Percentiles rank a stretch among this genome's conserved stretches.
phyloP scores from a whole-genome alignment of 345 rosid genomes.

The Limnanthes douglasii region DNA sequence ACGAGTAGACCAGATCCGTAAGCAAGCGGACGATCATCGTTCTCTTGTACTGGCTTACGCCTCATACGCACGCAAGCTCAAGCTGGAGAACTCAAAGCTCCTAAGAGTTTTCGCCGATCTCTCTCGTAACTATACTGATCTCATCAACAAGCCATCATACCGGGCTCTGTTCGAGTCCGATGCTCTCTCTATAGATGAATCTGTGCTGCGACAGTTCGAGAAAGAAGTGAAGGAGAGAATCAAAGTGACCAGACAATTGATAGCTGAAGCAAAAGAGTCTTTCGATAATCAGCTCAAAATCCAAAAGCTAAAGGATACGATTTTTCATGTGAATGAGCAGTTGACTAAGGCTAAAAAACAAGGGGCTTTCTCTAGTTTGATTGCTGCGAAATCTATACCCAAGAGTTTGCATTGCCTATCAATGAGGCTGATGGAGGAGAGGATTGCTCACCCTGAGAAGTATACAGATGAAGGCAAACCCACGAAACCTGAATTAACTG shows the following conservation, averaged over 20 bases:
- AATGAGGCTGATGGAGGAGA: constrained; percentile 94
- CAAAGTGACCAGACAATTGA: constrained; percentile 74
- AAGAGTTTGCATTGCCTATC: constrained; percentile 90
- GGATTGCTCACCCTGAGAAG: constrained; percentile 75
- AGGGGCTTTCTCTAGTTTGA: constrained; percentile 89
- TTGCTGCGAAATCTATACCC: constrained; percentile 91
- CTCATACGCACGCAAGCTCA: constrained; percentile 86
- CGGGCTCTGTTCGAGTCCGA: constrained; percentile 45
- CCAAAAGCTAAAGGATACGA: constrained; percentile 86
- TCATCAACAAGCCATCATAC: constrained; percentile 54
- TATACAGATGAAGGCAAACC: constrained; percentile 69
- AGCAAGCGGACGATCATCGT: constrained; percentile 96
- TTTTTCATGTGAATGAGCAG: constrained; percentile 81
- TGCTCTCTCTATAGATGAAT: constrained; percentile 49
- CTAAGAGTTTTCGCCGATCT: constrained; percentile 84
- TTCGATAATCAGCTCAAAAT: constrained; percentile 94
- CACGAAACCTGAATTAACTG: constrained; percentile 47
- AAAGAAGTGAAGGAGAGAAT: constrained; percentile 96
- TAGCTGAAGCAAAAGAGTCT: constrained; percentile 83
- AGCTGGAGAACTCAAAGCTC: constrained; percentile 86
- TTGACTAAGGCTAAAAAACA: constrained; percentile 86
- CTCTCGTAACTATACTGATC: constrained; percentile 71
- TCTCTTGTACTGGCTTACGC: constrained; percentile 66
- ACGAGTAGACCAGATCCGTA: constrained; percentile 74
- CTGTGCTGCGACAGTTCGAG: constrained; percentile 56